These are phyloP conservation scores for Chrysanthemum lavandulifolium DNA, from an alignment of 129 eudicot genomes.

Conservation along the genomic window DNA sequence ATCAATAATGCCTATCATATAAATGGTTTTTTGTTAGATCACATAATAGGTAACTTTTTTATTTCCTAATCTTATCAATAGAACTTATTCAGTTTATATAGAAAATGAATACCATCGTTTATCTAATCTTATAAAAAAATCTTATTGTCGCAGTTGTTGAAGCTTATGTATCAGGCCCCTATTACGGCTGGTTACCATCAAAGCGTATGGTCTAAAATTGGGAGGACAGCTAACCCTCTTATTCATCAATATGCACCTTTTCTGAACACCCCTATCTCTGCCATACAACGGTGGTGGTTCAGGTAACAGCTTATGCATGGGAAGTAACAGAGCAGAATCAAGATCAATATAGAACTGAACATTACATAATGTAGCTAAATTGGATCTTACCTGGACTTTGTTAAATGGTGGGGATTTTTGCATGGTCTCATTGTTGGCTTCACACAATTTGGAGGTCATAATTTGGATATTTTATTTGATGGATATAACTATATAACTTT, in stretches of 20 bases:
- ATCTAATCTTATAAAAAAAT: neutral
- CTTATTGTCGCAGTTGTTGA: conserved; percentile 60
- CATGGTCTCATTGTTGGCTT: conserved; percentile 11
- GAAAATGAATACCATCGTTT: too few relatives aligned
- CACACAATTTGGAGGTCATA: conserved; percentile 1
- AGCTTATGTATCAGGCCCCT: conserved; percentile 98
- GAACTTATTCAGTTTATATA: too few relatives aligned
- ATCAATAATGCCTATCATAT: neutral
- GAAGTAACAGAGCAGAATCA: conserved; percentile 19
- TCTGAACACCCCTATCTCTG: conserved; percentile 63
- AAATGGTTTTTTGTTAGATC: too few relatives aligned
- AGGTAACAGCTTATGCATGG: conserved; percentile 39
- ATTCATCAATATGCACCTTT: conserved; percentile 77
- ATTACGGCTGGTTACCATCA: conserved; percentile 85
- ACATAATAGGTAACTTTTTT: too few relatives aligned
- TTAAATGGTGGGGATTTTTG: neutral
- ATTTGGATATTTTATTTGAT: conserved; percentile 12
- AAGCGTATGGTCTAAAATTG: conserved; percentile 79
- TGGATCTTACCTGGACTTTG: neutral
- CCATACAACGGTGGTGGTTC: conserved; percentile 81
- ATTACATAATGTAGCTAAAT: conserved; percentile 29
- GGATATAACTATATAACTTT: neutral
- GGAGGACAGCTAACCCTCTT: conserved; percentile 61
- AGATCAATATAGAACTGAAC: conserved; percentile 19
- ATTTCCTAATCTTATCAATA: too few relatives aligned